A percentile compares a stretch with the other conserved stretches of the same genome.
These are phyloP conservation scores for Phytophthora ohioensis DNA, from an alignment of 352 stramenopile species.

Conservation along the genomic window DNA sequence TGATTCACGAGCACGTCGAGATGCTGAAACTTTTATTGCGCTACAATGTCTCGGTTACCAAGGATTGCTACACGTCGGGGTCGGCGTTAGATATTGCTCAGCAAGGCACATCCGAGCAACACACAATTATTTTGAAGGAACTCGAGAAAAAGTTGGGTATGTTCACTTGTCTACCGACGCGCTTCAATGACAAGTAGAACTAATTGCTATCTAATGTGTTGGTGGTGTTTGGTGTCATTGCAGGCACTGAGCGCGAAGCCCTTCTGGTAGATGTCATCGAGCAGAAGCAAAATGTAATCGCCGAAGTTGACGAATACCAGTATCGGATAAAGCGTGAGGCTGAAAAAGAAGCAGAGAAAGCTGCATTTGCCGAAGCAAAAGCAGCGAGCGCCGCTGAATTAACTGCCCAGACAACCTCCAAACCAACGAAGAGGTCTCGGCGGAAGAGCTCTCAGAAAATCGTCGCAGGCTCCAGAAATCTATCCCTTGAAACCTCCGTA, in stretches of 20 bases:
- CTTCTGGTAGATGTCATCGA: slow-evolving; percentile 42
- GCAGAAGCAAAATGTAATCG: slow-evolving; percentile 49
- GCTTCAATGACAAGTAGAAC: not conserved
- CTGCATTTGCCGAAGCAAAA: not conserved
- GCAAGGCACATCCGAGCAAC: slow-evolving; percentile 36
- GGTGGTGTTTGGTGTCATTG: not conserved
- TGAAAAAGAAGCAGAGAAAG: slow-evolving; percentile 1
- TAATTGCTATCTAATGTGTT: not conserved
- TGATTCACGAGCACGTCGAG: slow-evolving; percentile 41
- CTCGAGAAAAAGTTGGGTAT: slow-evolving; percentile 58
- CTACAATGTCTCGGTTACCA: slow-evolving; percentile 53
- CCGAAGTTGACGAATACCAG: slow-evolving; percentile 29
- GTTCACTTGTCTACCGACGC: not conserved
- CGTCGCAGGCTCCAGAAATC: slow-evolving; percentile 2
- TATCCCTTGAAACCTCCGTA: slow-evolving; percentile 7
- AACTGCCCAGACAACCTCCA: slow-evolving; percentile 2
- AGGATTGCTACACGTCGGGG: slow-evolving; percentile 57
- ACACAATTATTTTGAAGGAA: slow-evolving; percentile 48
- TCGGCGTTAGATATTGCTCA: slow-evolving; percentile 59
- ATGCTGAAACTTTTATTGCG: slow-evolving; percentile 52
- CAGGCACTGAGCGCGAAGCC: slow-evolving; percentile 50
- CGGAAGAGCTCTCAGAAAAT: slow-evolving; percentile 10
- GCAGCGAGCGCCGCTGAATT: not conserved
- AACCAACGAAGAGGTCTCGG: slow-evolving; percentile 3
- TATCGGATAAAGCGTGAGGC: slow-evolving; percentile 34